Percentiles rank a stretch among this genome's conserved stretches.
These are phyloP conservation scores for Phascolomyces articulosus DNA, from an alignment of 371 early-diverging fungal species.

Conservation along the genomic window DNA sequence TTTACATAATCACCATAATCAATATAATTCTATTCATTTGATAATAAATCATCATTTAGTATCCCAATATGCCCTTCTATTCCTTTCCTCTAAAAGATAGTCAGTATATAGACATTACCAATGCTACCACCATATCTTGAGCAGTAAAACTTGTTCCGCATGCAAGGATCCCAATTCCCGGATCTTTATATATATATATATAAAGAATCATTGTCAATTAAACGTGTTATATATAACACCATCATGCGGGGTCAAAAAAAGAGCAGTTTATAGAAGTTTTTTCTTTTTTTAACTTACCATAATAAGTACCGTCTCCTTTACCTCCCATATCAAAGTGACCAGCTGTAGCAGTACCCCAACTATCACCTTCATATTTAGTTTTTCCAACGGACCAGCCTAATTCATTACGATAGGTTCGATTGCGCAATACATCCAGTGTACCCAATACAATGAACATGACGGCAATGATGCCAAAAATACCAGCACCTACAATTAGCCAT, in stretches of 20 bases:
- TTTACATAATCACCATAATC: slow-evolving; percentile 44
- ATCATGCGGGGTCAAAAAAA: neutral
- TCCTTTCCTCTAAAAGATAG: no score
- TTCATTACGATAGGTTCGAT: slow-evolving; percentile 27
- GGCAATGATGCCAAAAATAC: slow-evolving; percentile 23
- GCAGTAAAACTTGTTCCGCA: slow-evolving; percentile 46
- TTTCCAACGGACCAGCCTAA: slow-evolving; percentile 36
- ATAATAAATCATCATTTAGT: neutral
- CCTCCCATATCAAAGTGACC: slow-evolving; percentile 40
- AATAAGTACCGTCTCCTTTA: slow-evolving; percentile 52
- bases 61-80: no score
- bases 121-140: slow-evolving; percentile 39
- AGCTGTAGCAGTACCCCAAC: slow-evolving; percentile 34
- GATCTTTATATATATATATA: slow-evolving; percentile 23
- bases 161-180: slow-evolving; percentile 43
- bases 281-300: slow-evolving; percentile 41
- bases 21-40: slow-evolving; percentile 31
- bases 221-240: no score
- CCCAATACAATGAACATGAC: slow-evolving; percentile 43
- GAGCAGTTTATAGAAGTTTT: no score
- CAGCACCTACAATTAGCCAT: slow-evolving; percentile 25
- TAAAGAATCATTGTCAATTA: no score
- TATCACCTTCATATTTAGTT: slow-evolving; percentile 40
- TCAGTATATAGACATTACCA: no score
- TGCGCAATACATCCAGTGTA: slow-evolving; percentile 36